Conservation (phyloP, 1,284 basidiomycete genomes). For the Inonotus obliquus region DNA sequence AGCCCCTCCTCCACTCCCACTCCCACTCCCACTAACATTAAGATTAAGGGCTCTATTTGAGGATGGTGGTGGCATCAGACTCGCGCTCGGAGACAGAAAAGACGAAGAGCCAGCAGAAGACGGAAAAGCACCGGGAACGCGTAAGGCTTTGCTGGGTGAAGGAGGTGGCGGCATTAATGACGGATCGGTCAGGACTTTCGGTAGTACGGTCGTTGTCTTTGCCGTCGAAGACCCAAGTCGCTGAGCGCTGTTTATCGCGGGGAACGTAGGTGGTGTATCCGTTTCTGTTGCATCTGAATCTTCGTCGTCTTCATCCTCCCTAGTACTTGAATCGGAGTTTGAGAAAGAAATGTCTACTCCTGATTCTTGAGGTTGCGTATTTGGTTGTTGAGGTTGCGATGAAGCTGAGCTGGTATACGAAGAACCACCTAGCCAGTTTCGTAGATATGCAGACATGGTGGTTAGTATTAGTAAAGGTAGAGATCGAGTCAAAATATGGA, state of each 20-base stretch:
- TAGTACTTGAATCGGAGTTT: conserved; percentile 21
- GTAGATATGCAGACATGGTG: conserved; percentile 16
- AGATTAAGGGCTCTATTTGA: too few relatives aligned
- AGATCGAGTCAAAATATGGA: not conserved
- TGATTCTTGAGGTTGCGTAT: not conserved
- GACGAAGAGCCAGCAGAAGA: conserved; percentile 19
- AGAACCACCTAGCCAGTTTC: conserved; percentile 11
- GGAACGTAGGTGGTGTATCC: conserved; percentile 80
- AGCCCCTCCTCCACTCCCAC: not conserved
- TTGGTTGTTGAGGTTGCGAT: not conserved
- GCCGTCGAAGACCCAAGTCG: conserved; percentile 35
- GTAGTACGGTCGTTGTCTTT: conserved; percentile 28
- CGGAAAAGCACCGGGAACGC: conserved; percentile 35
- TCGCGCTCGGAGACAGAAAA: conserved; percentile 31
- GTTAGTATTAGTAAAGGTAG: not conserved
- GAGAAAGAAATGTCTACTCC: conserved; percentile 8
- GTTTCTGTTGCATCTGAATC: conserved; percentile 60
- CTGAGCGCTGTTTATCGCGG: conserved; percentile 76
- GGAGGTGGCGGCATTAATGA: conserved; percentile 74
- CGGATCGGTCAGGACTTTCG: conserved; percentile 48
- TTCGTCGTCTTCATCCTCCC: conserved; percentile 36
- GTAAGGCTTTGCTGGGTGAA: conserved; percentile 42
- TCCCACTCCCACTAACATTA: not conserved
- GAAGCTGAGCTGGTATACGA: not conserved
- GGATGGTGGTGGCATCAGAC: not conserved